Evolutionary conservation across 805 yeast genomes (phyloP).

Genomic region (Schwanniomyces occidentalis): DNA sequence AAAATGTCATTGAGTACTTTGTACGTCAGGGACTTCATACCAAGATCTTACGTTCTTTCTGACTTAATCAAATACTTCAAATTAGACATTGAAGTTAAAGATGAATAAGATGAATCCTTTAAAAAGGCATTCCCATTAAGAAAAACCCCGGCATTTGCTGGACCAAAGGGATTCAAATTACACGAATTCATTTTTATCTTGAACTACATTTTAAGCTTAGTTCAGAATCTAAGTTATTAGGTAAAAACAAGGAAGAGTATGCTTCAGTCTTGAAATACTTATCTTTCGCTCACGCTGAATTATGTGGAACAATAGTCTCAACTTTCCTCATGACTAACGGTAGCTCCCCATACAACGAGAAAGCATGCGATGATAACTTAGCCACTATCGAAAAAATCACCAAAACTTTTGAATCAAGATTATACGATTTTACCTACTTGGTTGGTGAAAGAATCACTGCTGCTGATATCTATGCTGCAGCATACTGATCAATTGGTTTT

Average conservation of each 20-base stretch:
- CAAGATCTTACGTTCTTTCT: constrained; percentile 31
- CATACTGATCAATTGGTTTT: constrained; percentile 54
- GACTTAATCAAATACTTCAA: constrained; percentile 54
- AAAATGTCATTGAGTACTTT: constrained; percentile 70
- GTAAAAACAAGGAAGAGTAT: constrained; percentile 63
- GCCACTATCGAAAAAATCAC: constrained; percentile 41
- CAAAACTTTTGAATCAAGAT: constrained; percentile 54
- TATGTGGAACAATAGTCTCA: constrained; percentile 45
- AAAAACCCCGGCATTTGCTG: constrained; percentile 68
- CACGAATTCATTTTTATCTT: constrained; percentile 67
- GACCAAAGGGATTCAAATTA: constrained; percentile 71
- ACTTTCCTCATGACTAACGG: constrained; percentile 67
- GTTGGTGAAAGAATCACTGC: constrained; percentile 57
- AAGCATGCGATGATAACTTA: constrained; percentile 49
- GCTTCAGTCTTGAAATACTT: constrained; percentile 74
- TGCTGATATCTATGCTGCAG: constrained; percentile 64
- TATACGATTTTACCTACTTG: constrained; percentile 61
- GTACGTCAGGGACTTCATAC: constrained; percentile 40
- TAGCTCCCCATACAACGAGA: constrained; percentile 74
- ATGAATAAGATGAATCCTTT: constrained; percentile 42
- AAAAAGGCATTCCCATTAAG: constrained; percentile 60
- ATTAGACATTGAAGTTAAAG: constrained; percentile 56
- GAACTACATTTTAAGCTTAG: constrained; percentile 52
- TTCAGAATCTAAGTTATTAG: constrained; percentile 52
- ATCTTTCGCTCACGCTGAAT: constrained; percentile 72